These are phyloP conservation scores for Rauvolfia tetraphylla DNA, from an alignment of 257 asterid species.

Conservation along the genomic window DNA sequence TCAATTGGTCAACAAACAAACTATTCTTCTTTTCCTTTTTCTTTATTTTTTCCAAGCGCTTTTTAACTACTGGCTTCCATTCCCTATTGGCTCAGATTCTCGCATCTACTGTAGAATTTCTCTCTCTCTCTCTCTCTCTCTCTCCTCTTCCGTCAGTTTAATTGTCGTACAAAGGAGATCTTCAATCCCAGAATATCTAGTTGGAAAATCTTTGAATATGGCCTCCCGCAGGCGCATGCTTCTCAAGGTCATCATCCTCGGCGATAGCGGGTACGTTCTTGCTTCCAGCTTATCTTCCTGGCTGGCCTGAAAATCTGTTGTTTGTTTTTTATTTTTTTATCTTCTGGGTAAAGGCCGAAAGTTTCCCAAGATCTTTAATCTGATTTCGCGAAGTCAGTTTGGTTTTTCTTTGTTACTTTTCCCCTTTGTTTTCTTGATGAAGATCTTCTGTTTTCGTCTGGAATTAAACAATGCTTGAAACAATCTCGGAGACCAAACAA, in stretches of 20 bases:
- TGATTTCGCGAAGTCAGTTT: background rate
- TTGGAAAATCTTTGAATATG: constrained; percentile 15
- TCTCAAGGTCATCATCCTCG: constrained; percentile 51
- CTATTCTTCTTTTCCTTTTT: background rate
- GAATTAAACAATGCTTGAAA: background rate
- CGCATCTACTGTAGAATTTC: constrained; percentile 6
- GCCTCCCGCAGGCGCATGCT: constrained; percentile 49
- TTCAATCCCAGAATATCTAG: background rate
- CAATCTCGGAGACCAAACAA: background rate
- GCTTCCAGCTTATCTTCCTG: background rate
- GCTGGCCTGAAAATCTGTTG: background rate
- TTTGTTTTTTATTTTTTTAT: background rate
- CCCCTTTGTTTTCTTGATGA: background rate
- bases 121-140: background rate
- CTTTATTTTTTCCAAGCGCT: background rate
- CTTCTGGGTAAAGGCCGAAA: background rate
- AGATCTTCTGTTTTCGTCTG: background rate
- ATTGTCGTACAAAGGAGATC: background rate
- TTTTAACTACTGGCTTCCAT: background rate
- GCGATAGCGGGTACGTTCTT: constrained; percentile 44
- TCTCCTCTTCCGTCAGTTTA: too few relatives aligned
- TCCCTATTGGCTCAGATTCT: background rate
- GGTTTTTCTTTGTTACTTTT: background rate
- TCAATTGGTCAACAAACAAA: background rate
- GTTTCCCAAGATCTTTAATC: background rate